Conservation (phyloP, 1,139 yeast genomes). For the Taphrina communis region DNA sequence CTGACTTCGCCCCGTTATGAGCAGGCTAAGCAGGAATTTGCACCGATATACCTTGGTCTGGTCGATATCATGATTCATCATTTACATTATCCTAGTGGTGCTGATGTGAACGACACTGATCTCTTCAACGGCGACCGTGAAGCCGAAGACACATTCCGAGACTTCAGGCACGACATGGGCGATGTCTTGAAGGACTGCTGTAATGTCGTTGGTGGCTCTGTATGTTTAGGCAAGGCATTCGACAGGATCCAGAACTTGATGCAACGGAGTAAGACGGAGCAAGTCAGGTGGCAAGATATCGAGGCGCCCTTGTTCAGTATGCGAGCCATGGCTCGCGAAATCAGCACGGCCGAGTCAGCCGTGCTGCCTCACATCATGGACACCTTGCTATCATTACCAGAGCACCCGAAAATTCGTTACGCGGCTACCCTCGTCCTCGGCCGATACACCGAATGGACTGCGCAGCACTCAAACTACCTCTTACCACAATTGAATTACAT, state of each 20-base stretch:
- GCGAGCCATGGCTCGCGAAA: conserved; percentile 95
- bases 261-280: conserved; percentile 49
- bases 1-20: conserved; percentile 67
- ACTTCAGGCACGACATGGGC: conserved; percentile 94
- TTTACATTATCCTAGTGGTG: conserved; percentile 72
- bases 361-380: conserved; percentile 82
- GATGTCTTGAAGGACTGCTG: conserved; percentile 95
- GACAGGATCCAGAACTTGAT: conserved; percentile 57
- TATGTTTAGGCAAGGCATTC: conserved; percentile 70
- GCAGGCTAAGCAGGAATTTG: conserved; percentile 63
- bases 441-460: conserved; percentile 93
- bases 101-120: conserved; percentile 41
- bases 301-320: conserved; percentile 91
- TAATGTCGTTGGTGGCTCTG: conserved; percentile 78
- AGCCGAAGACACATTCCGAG: conserved; percentile 89
- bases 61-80: conserved; percentile 72
- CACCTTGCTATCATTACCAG: conserved; percentile 72
- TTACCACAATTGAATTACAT: conserved; percentile 86
- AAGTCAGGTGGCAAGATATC: conserved; percentile 73
- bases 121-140: conserved; percentile 70
- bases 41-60: conserved; percentile 67
- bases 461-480: conserved; percentile 78
- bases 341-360: conserved; percentile 68
- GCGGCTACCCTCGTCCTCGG: conserved; percentile 93
- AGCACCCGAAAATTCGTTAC: conserved; percentile 83